Evolutionary conservation across 495 filamentous ascomycete genomes (phyloP).

Genomic region (Haplographium delicatum): DNA sequence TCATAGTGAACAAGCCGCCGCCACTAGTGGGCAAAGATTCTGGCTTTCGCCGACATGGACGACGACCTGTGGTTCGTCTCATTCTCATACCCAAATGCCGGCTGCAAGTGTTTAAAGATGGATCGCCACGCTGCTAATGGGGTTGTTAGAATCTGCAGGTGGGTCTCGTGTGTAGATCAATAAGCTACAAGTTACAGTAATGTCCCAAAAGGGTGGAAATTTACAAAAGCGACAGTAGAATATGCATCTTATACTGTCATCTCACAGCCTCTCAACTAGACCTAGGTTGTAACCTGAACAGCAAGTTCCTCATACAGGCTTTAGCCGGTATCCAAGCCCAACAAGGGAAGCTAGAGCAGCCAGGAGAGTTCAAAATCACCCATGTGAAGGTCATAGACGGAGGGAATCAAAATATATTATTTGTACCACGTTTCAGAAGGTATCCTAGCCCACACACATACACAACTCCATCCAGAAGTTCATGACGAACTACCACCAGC

Average conservation of each 20-base stretch:
- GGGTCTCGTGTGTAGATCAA: conserved; percentile 33
- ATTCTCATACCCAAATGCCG: too few species aligned
- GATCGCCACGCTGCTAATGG: too few species aligned
- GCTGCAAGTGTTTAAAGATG: too few species aligned
- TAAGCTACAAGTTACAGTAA: conserved; percentile 24
- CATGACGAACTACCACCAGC: conserved; percentile 8
- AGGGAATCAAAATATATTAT: conserved; percentile 7
- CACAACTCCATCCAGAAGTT: conserved; percentile 8
- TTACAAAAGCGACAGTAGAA: too few species aligned
- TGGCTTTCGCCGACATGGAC: conserved; percentile 45
- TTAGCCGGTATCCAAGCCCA: conserved; percentile 31
- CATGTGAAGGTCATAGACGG: neutral
- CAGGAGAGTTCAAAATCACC: conserved; percentile 36
- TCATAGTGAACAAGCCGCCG: too few species aligned
- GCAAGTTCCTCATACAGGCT: conserved; percentile 25
- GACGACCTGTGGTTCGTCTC: conserved; percentile 38
- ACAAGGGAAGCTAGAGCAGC: conserved; percentile 30
- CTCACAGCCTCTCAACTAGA: conserved; percentile 30
- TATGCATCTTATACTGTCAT: conserved; percentile 31
- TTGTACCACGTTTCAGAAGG: conserved; percentile 14
- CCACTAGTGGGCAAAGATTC: too few species aligned
- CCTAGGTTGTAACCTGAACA: conserved; percentile 29
- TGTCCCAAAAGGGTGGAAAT: conserved; percentile 32
- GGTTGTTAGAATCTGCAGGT: too few species aligned
- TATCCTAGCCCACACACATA: neutral